These are phyloP conservation scores for Pseudevernia furfuracea DNA, from an alignment of 495 filamentous ascomycete species.

Conservation along the genomic window DNA sequence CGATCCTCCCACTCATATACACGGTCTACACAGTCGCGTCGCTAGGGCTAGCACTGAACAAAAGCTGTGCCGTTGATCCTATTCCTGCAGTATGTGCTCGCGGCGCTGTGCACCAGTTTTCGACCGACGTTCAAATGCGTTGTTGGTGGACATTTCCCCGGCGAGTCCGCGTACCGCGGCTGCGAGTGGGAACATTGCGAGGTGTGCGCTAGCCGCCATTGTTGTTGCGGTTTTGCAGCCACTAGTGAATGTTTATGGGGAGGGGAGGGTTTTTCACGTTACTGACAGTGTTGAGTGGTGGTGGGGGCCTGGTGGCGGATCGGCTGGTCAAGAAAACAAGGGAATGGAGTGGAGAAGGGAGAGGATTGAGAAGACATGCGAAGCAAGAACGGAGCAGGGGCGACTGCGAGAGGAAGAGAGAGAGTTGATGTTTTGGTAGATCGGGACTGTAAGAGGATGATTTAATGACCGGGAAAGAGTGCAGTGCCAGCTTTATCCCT, in stretches of 20 bases:
- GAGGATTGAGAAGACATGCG: no score
- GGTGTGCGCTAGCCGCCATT: constrained; percentile 31
- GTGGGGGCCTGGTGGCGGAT: no score
- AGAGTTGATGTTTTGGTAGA: no score
- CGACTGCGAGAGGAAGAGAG: no score
- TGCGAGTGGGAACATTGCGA: constrained; percentile 29
- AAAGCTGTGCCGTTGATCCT: constrained; percentile 32
- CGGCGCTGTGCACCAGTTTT: background rate
- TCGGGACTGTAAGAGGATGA: no score
- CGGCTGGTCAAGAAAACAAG: no score
- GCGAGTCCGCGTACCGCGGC: constrained; percentile 29
- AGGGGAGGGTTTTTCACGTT: constrained; percentile 32
- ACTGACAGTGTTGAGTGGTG: no score
- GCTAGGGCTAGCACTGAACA: constrained; percentile 32
- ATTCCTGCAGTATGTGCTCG: constrained; percentile 44
- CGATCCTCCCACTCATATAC: constrained; percentile 31
- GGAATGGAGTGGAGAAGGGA: no score
- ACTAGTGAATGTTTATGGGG: constrained; percentile 28
- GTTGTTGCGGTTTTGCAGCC: constrained; percentile 31
- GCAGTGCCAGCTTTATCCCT: no score
- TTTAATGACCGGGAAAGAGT: no score
- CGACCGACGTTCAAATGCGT: constrained; percentile 20
- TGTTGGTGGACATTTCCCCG: constrained; percentile 32
- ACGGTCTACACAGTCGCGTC: constrained; percentile 31
- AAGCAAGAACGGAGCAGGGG: no score